Base-by-base conservation (phyloP, 2,329 filamentous ascomycete species). In the Sporothrix dimorphospora region DNA sequence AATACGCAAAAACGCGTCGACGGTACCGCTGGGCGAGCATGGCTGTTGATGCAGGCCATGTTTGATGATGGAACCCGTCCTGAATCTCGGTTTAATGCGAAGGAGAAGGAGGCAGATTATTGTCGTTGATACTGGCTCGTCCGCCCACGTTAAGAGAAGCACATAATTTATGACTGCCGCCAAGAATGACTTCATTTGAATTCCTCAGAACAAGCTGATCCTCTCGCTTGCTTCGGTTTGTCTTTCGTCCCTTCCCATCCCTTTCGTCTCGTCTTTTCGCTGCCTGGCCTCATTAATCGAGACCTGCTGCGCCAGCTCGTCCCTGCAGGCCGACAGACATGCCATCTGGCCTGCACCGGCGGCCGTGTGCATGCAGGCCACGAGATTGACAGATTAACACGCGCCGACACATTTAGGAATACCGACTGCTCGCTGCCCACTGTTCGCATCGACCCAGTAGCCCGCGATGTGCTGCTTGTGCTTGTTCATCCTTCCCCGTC, bases 1-100 rank as follows among this genome's bases (percentile, higher is more conserved):
- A 9, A 19, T 2, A 16, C n/a, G n/a, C 42, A 47, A 70, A 38
- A 14, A 67, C 66, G 66, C 66, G 66, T 55, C 21, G 8, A 27
- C 49, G 47, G 30, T n/a, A 38, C 51, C 19, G 61, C 14, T 67
- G 63, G 63, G 16, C n/a, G 14, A 11, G 14, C 14, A 42, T 69
- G 47, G 51, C 27, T 49, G 53, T 38, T 61, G 68, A 19, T 24
- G 55, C 40, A 61, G 40, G 40, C 34, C 40, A 51, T 70, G 40
- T 55, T 69, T 55, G 49, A 69, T 30, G n/a, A 24, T 57, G 34
- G 65, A 68, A 53, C 65, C 53, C 65, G 45, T 40, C 47, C 65
- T 53, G 27, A 6, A 51, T 53, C 34, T 67, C 45, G 47, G 65
- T 24, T 68, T 40, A 53, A 53, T 53, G 65, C 30, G 12, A 49